Conservation (phyloP, 345 rosid genomes). For the Boechera divaricarpa region DNA sequence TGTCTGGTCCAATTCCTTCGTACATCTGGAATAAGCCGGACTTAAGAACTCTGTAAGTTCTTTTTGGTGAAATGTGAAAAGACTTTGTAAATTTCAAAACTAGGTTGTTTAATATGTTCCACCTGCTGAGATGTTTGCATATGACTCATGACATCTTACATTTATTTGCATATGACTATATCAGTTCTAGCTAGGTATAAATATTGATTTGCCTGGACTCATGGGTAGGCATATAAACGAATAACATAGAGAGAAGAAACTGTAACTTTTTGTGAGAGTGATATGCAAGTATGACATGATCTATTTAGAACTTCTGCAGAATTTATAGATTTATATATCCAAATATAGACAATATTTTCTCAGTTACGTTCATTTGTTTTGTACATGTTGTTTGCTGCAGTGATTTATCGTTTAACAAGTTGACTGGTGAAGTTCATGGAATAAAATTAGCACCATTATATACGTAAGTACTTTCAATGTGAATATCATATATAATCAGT, state of each 20-base stretch:
- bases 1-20: conserved; percentile 42
- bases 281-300: conserved; percentile 1
- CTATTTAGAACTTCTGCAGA: neutral
- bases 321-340: neutral
- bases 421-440: conserved; percentile 29
- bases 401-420: conserved; percentile 42
- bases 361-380: neutral
- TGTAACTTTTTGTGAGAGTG: neutral
- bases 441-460: neutral
- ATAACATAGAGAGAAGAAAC: no score
- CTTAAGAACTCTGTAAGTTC: conserved; percentile 27
- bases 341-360: neutral
- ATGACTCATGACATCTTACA: no score
- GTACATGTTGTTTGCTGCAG: conserved; percentile 26
- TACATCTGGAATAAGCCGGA: conserved; percentile 15
- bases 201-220: no score
- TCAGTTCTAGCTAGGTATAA: no score
- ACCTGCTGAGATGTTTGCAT: no score
- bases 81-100: no score
- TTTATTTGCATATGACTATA: no score
- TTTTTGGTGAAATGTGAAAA: no score
- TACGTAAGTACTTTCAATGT: conserved; percentile 27
- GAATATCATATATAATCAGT: neutral
- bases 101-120: no score
- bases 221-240: no score